Conservation (phyloP, 73 alveolate genomes). For the Urostyla sp. region DNA sequence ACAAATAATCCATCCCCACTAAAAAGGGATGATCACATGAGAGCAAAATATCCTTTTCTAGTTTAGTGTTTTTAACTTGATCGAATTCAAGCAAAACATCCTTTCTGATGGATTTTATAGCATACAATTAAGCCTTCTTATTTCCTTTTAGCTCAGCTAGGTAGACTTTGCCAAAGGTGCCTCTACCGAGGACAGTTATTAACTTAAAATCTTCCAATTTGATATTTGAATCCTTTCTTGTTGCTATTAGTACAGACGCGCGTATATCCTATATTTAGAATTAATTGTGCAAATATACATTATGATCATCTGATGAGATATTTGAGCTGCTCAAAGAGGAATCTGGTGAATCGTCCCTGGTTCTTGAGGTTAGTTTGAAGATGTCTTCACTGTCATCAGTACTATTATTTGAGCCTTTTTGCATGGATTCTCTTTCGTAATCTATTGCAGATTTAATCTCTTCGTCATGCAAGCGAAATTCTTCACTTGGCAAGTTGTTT, state of each 20-base stretch:
- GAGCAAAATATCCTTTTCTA: constrained; percentile 90
- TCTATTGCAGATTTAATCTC: constrained; percentile 58
- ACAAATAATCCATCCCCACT: constrained; percentile 89
- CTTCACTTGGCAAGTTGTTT: constrained; percentile 77
- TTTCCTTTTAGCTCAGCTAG: constrained; percentile 54
- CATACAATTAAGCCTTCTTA: constrained; percentile 65
- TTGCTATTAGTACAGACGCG: constrained; percentile 38
- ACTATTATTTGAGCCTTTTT: not conserved
- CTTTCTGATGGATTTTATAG: constrained; percentile 83
- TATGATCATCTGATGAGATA: not conserved
- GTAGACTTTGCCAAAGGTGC: constrained; percentile 76
- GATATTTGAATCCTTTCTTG: constrained; percentile 26
- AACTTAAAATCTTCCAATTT: constrained; percentile 63
- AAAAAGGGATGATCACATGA: constrained; percentile 92
- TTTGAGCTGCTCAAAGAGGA: not conserved
- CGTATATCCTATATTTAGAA: constrained; percentile 37
- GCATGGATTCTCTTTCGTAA: constrained; percentile 13
- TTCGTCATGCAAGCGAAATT: constrained; percentile 69
- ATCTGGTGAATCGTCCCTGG: constrained; percentile 1
- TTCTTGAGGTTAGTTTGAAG: constrained; percentile 1
- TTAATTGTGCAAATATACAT: not conserved
- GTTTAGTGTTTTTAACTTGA: constrained; percentile 87
- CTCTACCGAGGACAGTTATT: constrained; percentile 67
- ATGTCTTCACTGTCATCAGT: constrained; percentile 15
- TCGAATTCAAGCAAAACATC: constrained; percentile 84